phyloP scores from a whole-genome alignment of 148 eudicot species.

The Simmondsia chinensis region DNA sequence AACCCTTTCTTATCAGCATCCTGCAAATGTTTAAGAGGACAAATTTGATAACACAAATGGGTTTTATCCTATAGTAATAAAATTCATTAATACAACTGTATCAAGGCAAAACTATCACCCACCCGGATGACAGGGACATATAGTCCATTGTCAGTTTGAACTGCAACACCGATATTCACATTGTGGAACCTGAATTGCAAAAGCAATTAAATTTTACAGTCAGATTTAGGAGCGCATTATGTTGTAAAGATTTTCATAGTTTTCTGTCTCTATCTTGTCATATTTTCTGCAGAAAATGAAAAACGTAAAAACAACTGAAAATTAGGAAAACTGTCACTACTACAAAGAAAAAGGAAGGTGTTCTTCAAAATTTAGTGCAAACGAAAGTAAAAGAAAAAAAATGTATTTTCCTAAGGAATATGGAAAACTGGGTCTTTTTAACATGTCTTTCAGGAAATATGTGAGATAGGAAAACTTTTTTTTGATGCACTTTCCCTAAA shows the following conservation, averaged over 20 bases:
- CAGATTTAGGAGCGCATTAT: background rate
- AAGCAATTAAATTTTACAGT: constrained; percentile 2
- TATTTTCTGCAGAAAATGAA: too few relatives aligned
- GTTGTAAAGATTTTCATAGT: too few relatives aligned
- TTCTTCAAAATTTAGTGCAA: background rate
- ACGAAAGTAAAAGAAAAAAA: background rate
- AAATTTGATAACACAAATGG: background rate
- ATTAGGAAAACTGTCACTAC: too few relatives aligned
- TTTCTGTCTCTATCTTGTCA: too few relatives aligned
- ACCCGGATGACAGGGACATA: constrained; percentile 88
- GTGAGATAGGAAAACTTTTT: too few relatives aligned
- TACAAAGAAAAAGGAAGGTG: too few relatives aligned
- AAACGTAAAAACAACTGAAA: too few relatives aligned
- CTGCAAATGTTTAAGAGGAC: constrained; percentile 26
- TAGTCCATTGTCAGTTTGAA: constrained; percentile 94
- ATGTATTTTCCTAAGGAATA: too few relatives aligned
- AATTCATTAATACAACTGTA: background rate
- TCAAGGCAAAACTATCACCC: constrained; percentile 10
- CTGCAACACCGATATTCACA: constrained; percentile 90
- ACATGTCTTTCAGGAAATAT: too few relatives aligned
- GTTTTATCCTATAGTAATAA: too few relatives aligned
- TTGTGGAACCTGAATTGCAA: constrained; percentile 51
- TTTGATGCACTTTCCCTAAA: too few relatives aligned
- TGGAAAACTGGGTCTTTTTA: too few relatives aligned
- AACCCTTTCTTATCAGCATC: constrained; percentile 97